These are phyloP conservation scores for Vickermania ingenoplastis DNA, from an alignment of 208 protist genomes.

Conservation along the genomic window DNA sequence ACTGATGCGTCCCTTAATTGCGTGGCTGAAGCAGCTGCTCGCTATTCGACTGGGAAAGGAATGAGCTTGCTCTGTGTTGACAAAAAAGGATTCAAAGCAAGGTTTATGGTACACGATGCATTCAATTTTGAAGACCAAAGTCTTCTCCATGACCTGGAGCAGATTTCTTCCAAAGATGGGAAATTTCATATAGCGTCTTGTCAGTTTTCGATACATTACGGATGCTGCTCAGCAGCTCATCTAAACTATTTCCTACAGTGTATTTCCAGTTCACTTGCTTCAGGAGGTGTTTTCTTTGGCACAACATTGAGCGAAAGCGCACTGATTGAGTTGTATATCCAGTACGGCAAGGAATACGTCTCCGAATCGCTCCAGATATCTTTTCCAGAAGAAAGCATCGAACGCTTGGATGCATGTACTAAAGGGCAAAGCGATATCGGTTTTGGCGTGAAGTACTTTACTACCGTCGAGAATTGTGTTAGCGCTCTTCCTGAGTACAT, in stretches of 20 bases:
- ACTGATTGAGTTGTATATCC: constrained; percentile 19
- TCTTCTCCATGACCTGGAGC: constrained; percentile 14
- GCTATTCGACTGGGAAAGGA: constrained; percentile 53
- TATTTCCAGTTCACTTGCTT: constrained; percentile 24
- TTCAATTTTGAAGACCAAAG: constrained; percentile 27
- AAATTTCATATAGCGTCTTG: constrained; percentile 55
- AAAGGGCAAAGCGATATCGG: background rate
- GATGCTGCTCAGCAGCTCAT: constrained; percentile 27
- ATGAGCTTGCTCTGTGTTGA: constrained; percentile 29
- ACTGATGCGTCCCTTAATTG: constrained; percentile 55
- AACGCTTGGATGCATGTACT: constrained; percentile 5
- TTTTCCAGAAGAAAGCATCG: constrained; percentile 24
- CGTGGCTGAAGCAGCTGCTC: constrained; percentile 57
- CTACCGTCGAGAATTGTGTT: constrained; percentile 57
- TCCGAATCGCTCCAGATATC: constrained; percentile 35
- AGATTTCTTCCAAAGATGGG: constrained; percentile 2
- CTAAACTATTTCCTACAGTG: constrained; percentile 35
- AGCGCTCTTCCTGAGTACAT: constrained; percentile 57
- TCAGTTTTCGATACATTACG: constrained; percentile 84
- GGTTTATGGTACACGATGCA: constrained; percentile 57
- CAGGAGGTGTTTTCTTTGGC: constrained; percentile 56
- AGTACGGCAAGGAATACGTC: constrained; percentile 31
- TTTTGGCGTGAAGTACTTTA: constrained; percentile 51
- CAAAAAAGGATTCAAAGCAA: constrained; percentile 32
- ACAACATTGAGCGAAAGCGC: constrained; percentile 61